Percentiles rank a stretch among this genome's conserved stretches.
Conservation (phyloP, 2,329 filamentous ascomycete species). For the Penicillium sp. region DNA sequence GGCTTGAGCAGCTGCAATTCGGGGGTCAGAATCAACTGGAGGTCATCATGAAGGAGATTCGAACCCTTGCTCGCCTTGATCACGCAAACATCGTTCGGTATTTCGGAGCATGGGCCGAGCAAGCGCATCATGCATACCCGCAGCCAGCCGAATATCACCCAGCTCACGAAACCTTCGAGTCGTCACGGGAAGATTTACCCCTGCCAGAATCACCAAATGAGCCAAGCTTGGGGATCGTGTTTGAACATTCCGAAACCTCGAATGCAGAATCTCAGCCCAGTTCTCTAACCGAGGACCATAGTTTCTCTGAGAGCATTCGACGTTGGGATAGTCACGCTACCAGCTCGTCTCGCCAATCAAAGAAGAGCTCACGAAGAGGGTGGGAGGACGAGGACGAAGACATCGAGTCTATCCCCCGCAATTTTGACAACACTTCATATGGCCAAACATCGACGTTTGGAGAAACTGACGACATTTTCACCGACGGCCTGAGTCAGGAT, state of each 20-base stretch:
- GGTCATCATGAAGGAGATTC: conserved; percentile 60
- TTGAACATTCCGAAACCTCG: conserved; percentile 40
- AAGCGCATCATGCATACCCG: conserved; percentile 28
- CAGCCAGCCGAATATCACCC: conserved; percentile 14
- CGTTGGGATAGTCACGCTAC: conserved; percentile 39
- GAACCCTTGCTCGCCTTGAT: conserved; percentile 62
- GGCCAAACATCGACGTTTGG: conserved; percentile 38
- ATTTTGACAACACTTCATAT: conserved; percentile 33
- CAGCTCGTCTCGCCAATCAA: conserved; percentile 43
- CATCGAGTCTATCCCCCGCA: conserved; percentile 51
- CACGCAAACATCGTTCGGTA: conserved; percentile 69
- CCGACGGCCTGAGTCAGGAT: conserved; percentile 41
- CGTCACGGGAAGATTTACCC: conserved; percentile 14
- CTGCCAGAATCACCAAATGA: conserved; percentile 24
- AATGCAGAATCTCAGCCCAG: conserved; percentile 22
- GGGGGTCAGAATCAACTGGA: conserved; percentile 57
- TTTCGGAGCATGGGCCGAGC: conserved; percentile 65
- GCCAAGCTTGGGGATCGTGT: conserved; percentile 42
- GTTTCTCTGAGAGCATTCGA: conserved; percentile 21
- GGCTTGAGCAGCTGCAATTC: conserved; percentile 54
- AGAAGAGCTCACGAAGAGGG: conserved; percentile 40
- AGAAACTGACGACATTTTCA: conserved; percentile 42
- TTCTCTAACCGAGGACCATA: conserved; percentile 20
- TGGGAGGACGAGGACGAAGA: conserved; percentile 49
- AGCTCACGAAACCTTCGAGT: conserved; percentile 13